phyloP scores from a whole-genome alignment of 73 alveolate species.

The Paramecium octaurelia region DNA sequence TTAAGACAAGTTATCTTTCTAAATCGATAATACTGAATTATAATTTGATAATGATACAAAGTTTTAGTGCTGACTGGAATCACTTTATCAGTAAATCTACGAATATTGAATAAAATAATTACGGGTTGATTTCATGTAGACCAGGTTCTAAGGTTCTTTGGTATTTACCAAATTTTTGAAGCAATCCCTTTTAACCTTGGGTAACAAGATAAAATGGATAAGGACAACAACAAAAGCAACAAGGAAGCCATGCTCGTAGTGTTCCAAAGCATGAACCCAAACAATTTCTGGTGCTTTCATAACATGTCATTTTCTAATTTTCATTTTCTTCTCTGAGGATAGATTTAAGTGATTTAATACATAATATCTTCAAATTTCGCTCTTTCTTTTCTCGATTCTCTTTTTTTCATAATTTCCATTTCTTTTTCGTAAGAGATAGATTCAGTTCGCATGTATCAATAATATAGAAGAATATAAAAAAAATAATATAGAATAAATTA shows the following conservation, averaged over 20 bases:
- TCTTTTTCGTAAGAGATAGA: not conserved
- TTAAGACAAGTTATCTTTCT: conserved; percentile 31
- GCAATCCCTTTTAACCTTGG: conserved; percentile 43
- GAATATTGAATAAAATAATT: not conserved
- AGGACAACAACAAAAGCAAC: conserved; percentile 55
- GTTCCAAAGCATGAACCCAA: conserved; percentile 47
- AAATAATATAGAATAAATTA: not conserved
- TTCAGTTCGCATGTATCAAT: not conserved
- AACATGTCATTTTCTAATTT: conserved; percentile 35
- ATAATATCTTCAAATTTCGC: not conserved
- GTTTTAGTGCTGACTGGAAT: conserved; percentile 23
- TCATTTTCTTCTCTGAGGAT: not conserved
- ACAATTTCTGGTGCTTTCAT: conserved; percentile 40
- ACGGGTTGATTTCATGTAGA: conserved; percentile 54
- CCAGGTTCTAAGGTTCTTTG: conserved; percentile 61
- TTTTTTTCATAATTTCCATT: not conserved
- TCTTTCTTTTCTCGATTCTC: not conserved
- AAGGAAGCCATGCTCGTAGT: conserved; percentile 59
- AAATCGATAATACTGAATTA: conserved; percentile 35
- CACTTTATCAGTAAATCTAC: not conserved
- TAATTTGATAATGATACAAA: not conserved
- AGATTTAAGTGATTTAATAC: not conserved
- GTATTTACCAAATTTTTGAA: conserved; percentile 48
- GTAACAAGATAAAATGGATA: conserved; percentile 21
- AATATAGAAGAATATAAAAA: not conserved